These are phyloP conservation scores for Saturnispora ahearnii DNA, from an alignment of 805 yeast species.

Conservation along the genomic window DNA sequence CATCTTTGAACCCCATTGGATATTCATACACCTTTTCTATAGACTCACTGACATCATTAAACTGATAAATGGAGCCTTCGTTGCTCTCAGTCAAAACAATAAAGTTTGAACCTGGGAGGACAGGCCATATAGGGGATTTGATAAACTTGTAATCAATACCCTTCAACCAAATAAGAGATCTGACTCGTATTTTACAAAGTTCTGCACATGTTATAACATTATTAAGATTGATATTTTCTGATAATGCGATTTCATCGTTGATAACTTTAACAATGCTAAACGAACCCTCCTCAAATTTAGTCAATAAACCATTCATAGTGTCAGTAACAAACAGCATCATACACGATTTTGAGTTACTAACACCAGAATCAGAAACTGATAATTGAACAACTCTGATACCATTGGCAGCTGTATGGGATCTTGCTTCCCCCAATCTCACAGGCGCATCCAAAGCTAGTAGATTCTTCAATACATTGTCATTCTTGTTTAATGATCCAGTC, in stretches of 20 bases:
- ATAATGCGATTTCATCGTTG: constrained; percentile 6
- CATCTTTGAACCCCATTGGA: constrained; percentile 2
- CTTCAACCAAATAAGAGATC: constrained; percentile 11
- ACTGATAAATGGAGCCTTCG: constrained; percentile 8
- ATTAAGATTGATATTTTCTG: constrained; percentile 4
- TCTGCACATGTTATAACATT: constrained; percentile 5
- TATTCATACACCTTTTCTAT: constrained; percentile 4
- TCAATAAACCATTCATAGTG: constrained; percentile 12
- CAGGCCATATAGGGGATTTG: constrained; percentile 11
- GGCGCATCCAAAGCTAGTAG: constrained; percentile 8
- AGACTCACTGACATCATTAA: not conserved
- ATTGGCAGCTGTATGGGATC: constrained; percentile 4
- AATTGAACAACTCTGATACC: constrained; percentile 6
- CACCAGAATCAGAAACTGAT: constrained; percentile 13
- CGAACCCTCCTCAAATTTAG: constrained; percentile 8
- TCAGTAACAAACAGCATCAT: constrained; percentile 13
- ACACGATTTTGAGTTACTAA: constrained; percentile 7
- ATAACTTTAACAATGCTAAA: constrained; percentile 4
- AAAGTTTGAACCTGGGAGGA: constrained; percentile 8
- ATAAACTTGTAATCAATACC: constrained; percentile 6
- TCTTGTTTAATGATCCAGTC: constrained; percentile 8
- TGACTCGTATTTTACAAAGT: constrained; percentile 11
- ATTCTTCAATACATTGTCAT: constrained; percentile 10
- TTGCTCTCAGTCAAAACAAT: constrained; percentile 12
- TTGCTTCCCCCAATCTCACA: constrained; percentile 10